phyloP scores from a whole-genome alignment of 2,329 filamentous ascomycete genomes.

The Scytalidium sp. region DNA sequence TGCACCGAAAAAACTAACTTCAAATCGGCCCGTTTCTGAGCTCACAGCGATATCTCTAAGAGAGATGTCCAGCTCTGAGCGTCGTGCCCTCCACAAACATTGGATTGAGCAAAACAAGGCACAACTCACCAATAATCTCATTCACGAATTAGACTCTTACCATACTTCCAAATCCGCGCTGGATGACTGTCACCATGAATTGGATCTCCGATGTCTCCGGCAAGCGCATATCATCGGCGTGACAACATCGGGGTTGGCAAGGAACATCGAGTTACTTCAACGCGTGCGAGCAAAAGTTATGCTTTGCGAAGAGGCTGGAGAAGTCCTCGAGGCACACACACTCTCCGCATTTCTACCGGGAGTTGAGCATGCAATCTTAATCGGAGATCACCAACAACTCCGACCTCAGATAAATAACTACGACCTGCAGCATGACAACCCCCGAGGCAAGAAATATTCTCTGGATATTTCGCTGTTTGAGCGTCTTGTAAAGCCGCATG shows the following conservation, averaged over 20 bases:
- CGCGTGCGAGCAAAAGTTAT: slow-evolving; percentile 35
- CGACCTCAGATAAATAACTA: slow-evolving; percentile 29
- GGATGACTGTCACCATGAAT: slow-evolving; percentile 17
- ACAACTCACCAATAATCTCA: slow-evolving; percentile 16
- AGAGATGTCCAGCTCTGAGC: slow-evolving; percentile 16
- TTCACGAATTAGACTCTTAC: slow-evolving; percentile 14
- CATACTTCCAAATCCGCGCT: slow-evolving; percentile 14
- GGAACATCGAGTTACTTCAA: slow-evolving; percentile 40
- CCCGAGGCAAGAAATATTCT: slow-evolving; percentile 29
- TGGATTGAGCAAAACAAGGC: slow-evolving; percentile 13
- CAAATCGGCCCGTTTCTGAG: slow-evolving; percentile 14
- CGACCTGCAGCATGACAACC: slow-evolving; percentile 9
- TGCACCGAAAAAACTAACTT: slow-evolving; percentile 16
- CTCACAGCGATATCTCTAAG: slow-evolving; percentile 14
- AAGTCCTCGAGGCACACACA: slow-evolving; percentile 27
- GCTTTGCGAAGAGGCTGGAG: slow-evolving; percentile 40
- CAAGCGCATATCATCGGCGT: slow-evolving; percentile 48
- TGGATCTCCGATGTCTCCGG: slow-evolving; percentile 17
- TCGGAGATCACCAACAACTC: slow-evolving; percentile 42
- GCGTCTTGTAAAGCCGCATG: slow-evolving; percentile 36
- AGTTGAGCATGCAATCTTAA: slow-evolving; percentile 35
- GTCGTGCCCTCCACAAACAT: slow-evolving; percentile 12
- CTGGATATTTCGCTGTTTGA: slow-evolving; percentile 52
- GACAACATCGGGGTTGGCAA: slow-evolving; percentile 49
- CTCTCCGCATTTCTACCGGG: slow-evolving; percentile 35